Conservation (phyloP, 2,329 filamentous ascomycete species). For the Clonostachys rhizophaga region DNA sequence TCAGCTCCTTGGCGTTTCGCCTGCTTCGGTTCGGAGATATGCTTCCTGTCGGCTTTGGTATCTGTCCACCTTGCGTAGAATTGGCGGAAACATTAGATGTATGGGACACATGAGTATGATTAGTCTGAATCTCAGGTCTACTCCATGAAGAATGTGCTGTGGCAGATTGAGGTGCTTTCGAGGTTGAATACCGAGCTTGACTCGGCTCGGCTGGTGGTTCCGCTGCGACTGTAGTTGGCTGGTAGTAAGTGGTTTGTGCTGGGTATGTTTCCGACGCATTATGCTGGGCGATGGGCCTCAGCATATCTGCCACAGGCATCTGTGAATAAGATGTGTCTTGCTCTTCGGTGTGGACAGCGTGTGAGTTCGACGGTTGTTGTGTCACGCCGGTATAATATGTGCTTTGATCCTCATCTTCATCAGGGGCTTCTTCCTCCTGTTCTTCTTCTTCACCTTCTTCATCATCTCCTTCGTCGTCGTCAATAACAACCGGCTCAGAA, state of each 20-base stretch:
- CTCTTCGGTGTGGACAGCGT: not conserved
- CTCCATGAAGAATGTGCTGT: not conserved
- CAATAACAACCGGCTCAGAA: slow-evolving; percentile 2
- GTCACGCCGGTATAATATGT: not conserved
- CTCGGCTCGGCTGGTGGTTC: slow-evolving; percentile 1
- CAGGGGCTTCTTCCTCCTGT: slow-evolving; percentile 7
- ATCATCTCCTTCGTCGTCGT: slow-evolving; percentile 7
- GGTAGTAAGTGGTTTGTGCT: too few relatives aligned
- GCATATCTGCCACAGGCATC: slow-evolving; percentile 6
- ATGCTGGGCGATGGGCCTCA: slow-evolving; percentile 1
- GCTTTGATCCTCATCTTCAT: not conserved
- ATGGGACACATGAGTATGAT: not conserved
- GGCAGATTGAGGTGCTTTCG: not conserved
- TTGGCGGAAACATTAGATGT: not conserved
- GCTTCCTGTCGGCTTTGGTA: not conserved
- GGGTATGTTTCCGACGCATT: too few relatives aligned
- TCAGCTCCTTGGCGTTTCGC: too few relatives aligned
- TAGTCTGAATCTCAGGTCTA: not conserved
- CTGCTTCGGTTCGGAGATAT: not conserved
- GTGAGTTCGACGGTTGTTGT: not conserved
- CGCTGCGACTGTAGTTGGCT: slow-evolving; percentile 1
- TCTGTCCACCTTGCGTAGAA: not conserved
- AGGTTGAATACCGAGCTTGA: not conserved
- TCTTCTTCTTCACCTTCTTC: slow-evolving; percentile 8
- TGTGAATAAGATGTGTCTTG: slow-evolving; percentile 1